Evolutionary conservation across 805 yeast genomes (phyloP).

Genomic region (Candida hungchunana): DNA sequence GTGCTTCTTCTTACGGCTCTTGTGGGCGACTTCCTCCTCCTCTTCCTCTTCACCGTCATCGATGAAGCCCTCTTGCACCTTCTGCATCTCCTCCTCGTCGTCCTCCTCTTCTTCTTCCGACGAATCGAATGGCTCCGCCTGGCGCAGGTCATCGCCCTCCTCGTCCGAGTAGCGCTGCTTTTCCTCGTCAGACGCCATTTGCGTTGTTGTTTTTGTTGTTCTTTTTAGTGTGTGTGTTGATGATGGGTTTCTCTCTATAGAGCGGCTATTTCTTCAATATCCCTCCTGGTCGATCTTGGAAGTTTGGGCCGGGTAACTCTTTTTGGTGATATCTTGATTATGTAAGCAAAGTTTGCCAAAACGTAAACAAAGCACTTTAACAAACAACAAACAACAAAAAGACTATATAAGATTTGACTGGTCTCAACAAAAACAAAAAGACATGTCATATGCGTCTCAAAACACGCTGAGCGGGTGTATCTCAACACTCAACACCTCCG

Average conservation of each 20-base stretch:
- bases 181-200: background rate
- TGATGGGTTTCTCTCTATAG: too few relatives aligned
- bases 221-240: background rate
- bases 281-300: too few relatives aligned
- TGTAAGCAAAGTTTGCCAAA: too few relatives aligned
- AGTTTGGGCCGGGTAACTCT: too few relatives aligned
- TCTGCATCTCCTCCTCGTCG: constrained; percentile 84
- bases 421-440: background rate
- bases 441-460: constrained; percentile 14
- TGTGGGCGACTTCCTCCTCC: constrained; percentile 53
- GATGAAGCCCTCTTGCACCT: constrained; percentile 86
- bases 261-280: too few relatives aligned
- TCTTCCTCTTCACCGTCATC: constrained; percentile 91
- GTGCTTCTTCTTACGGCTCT: constrained; percentile 37
- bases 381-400: too few relatives aligned
- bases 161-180: constrained; percentile 20
- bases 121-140: constrained; percentile 48
- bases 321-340: too few relatives aligned
- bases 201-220: background rate
- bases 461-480: constrained; percentile 29
- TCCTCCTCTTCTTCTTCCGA: constrained; percentile 91
- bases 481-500: constrained; percentile 32
- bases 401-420: background rate
- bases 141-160: constrained; percentile 40
- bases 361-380: too few relatives aligned